A percentile compares a stretch with the other conserved stretches of the same genome.
phyloP scores from a whole-genome alignment of 257 asterid species.

The Catharanthus roseus region DNA sequence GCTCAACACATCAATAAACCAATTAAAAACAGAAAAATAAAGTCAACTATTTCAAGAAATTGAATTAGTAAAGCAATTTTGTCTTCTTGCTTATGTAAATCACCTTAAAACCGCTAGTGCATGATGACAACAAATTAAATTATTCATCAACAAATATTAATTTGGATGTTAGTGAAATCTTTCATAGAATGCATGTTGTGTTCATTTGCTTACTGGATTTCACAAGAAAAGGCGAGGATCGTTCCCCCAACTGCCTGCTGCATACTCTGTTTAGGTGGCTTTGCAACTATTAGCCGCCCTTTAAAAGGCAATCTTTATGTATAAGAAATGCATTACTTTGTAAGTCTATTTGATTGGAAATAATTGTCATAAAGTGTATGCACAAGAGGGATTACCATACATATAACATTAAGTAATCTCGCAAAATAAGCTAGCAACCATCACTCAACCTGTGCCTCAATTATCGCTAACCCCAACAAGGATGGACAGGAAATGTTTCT shows the following conservation, averaged over 20 bases:
- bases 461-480: neutral
- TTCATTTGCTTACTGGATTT: neutral
- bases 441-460: neutral
- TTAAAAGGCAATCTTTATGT: neutral
- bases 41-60: neutral
- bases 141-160: neutral
- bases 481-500: neutral
- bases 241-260: neutral
- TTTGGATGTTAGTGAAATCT: neutral
- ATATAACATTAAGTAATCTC: neutral
- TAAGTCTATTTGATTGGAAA: neutral
- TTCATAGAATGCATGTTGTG: neutral
- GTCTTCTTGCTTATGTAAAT: neutral
- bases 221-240: neutral
- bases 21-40: neutral
- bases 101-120: neutral
- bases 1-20: constrained; percentile 12
- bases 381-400: neutral
- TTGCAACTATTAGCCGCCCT: neutral
- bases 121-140: constrained; percentile 1
- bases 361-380: neutral
- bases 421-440: neutral
- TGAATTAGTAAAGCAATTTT: neutral
- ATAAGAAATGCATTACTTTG: neutral
- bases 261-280: neutral